Base-by-base conservation (phyloP, 1,284 basidiomycete genomes). In the Neonothopanus nambi region DNA sequence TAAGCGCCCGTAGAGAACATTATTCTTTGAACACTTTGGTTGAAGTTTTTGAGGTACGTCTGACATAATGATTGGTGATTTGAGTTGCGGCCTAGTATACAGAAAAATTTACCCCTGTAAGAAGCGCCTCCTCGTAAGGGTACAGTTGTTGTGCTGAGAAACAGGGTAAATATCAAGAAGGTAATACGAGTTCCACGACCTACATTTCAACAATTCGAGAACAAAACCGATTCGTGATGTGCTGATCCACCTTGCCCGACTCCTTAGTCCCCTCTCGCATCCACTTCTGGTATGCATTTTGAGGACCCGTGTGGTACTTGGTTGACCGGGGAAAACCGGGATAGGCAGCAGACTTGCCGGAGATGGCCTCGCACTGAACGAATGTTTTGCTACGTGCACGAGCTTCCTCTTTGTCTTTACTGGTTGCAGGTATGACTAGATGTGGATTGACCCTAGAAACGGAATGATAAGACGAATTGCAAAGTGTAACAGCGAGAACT, bases 221-320 rank as follows among this genome's bases (percentile, higher is more conserved):
- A 5, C 61, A 24, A 62, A 75, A 82, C 38, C 67, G 60, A 21
- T 60, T 68, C 0, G 84, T 80, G 57, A 83, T 84, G 53, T 87
- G 85, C 41, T 76, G 70, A 3, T 61, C 60, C 23, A 77, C 70
- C 39, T 64, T 61, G 21, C n/a, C n/a, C n/a, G n/a, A n/a, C n/a
- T 33, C 39, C 59, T 66, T 26, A 44, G 55, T 53, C 7, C 60
- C 65, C 39, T 65, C 63, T 48, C 86, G 72, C 47, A 83, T 62
- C 75, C 76, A 79, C 42, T 63, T 66, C 62, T 89, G 86, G 62
- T 82, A 89, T 6, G 76, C 68, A 50, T 78, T 86, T 47, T 75
- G 70, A 0, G 86, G 83, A 21, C 61, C 58, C 6, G 64, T 66
- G 1, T 65, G 60, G 60, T 89, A 84, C n/a, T 61, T 48, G 0